Evolutionary conservation across 2,329 filamentous ascomycete species (phyloP).

Genomic region (Monosporascus cannonballus): DNA sequence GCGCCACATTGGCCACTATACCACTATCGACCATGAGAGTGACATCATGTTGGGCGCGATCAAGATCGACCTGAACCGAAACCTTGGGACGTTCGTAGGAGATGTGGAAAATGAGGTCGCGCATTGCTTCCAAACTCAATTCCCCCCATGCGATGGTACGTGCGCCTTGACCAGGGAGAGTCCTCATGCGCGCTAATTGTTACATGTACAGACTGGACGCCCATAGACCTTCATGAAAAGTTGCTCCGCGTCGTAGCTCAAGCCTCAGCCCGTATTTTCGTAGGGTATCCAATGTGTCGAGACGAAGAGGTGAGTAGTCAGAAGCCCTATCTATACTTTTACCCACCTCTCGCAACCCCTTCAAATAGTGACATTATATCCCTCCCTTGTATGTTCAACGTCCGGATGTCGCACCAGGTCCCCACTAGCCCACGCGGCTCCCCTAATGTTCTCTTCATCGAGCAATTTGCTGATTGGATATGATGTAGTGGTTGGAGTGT

Average conservation of each 20-base stretch:
- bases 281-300: constrained; percentile 22
- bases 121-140: constrained; percentile 20
- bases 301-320: constrained; percentile 11
- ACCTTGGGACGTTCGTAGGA: constrained; percentile 20
- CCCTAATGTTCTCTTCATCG: background rate
- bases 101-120: constrained; percentile 20
- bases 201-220: constrained; percentile 17
- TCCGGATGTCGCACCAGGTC: too few species aligned
- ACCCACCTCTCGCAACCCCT: too few species aligned
- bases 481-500: constrained; percentile 16
- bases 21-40: constrained; percentile 24
- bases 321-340: too few species aligned
- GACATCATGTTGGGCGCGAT: constrained; percentile 23
- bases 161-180: background rate
- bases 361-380: too few species aligned
- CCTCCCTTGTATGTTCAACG: too few species aligned
- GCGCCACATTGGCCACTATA: constrained; percentile 22
- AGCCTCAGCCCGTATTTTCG: constrained; percentile 23
- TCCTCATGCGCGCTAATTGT: constrained; percentile 2
- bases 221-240: constrained; percentile 21
- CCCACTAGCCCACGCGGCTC: too few species aligned
- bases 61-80: constrained; percentile 22
- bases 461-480: background rate
- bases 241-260: constrained; percentile 21
- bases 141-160: constrained; percentile 20